Evolutionary conservation across 225 moss, liverwort and hornwort species (phyloP), one percentile per base, ranked within the genome.

Genomic region (Antitrichia curtipendula): DNA sequence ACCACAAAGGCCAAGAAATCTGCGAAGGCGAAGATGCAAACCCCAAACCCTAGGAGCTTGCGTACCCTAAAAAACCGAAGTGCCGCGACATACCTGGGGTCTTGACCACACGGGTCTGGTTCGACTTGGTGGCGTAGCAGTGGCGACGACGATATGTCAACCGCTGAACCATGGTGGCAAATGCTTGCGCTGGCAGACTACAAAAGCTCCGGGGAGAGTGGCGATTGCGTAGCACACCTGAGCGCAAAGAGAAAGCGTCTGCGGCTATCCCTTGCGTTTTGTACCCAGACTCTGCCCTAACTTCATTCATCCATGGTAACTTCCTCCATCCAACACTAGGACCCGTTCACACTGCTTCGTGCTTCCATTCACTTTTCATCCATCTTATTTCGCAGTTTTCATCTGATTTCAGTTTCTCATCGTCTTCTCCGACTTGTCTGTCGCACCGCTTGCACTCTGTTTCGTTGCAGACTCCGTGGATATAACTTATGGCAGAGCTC

Each of bases 101-200:
- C 78, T 92, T 92, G 75, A 92, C 92, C 80, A 92, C 90, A 29
- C 91, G 89, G 58, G 91, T 91, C 87, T 91, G 91, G 82, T 91
- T 91, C 18, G 92, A 92, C 91, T 92, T 92, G 78, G 92, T 92
- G 82, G 92, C 91, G 65, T 92, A 92, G 90, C 92, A 90, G 89
- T 92, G 92, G 65, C 92, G 92, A 76, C 92, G 89, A 49, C 92
- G 89, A 45, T 92, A 92, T 36, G 92, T 92, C 75, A 92, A 80
- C 45, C 92, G 88, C 89, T 92, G 92, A 62, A 92, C 92, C 91
- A 91, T 92, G 84, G 49, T 91, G 90, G 47, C 89, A 79, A 82
- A 82, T 49, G 80, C 23, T 61, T 53, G 76, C 71, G 78, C 41
- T 76, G 53, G 5, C 11, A 12, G 29, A 49, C 87, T 81, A 75